Percentiles rank a stretch among this genome's conserved stretches.
phyloP scores from a whole-genome alignment of 176 grass and related monocot genomes.

The Aegilops longissima region DNA sequence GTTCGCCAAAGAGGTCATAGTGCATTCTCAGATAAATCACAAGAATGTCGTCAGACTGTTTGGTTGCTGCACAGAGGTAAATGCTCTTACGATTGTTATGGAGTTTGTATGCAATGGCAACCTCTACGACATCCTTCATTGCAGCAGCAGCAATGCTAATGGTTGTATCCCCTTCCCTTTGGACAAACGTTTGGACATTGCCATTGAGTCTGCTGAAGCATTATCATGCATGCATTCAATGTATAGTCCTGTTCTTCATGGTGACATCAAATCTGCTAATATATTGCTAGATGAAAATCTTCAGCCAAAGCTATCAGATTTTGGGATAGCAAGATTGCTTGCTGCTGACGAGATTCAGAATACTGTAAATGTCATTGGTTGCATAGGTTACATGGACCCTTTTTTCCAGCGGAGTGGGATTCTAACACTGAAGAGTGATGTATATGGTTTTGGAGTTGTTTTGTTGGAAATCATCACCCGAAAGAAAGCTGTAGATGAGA shows the following conservation, averaged over 20 bases:
- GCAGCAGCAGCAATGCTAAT: neutral
- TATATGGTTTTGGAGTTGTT: neutral
- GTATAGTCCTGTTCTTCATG: constrained; percentile 14
- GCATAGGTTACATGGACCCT: neutral
- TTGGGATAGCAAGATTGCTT: constrained; percentile 18
- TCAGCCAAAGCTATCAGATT: neutral
- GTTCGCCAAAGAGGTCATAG: too few relatives aligned
- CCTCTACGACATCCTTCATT: too few relatives aligned
- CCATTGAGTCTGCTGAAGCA: neutral
- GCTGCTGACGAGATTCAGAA: neutral
- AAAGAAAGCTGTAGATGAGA: neutral
- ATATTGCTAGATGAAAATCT: neutral
- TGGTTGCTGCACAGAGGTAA: too few relatives aligned
- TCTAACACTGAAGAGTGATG: neutral
- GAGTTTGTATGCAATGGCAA: too few relatives aligned
- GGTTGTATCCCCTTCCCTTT: neutral
- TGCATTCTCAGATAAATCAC: too few relatives aligned
- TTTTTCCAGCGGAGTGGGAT: neutral
- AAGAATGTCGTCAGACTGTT: too few relatives aligned
- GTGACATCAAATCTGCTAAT: neutral
- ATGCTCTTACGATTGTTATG: too few relatives aligned
- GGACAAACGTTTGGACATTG: too few relatives aligned
- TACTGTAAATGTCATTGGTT: neutral
- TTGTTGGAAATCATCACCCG: neutral
- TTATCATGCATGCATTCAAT: neutral